These are phyloP conservation scores for Euphorbia lathyris DNA, from an alignment of 345 rosid genomes.

Conservation along the genomic window DNA sequence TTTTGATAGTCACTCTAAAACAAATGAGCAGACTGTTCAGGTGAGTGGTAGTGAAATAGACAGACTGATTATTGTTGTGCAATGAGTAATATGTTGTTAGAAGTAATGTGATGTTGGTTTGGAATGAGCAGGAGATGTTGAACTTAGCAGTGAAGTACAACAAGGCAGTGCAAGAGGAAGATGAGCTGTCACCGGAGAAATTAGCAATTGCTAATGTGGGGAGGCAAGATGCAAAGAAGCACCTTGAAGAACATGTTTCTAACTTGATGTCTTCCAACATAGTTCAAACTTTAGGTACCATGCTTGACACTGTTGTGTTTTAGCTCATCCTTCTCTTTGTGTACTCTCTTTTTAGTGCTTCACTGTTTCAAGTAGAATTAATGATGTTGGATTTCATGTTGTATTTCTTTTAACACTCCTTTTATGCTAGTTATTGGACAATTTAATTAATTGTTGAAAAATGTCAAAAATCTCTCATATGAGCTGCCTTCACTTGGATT, in stretches of 20 bases:
- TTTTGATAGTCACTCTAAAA: constrained; percentile 88
- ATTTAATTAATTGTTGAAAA: neutral
- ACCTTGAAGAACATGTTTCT: constrained; percentile 92
- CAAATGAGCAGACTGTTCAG: constrained; percentile 52
- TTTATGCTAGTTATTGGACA: neutral
- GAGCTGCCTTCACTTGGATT: neutral
- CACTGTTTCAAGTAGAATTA: neutral
- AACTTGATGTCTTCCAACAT: constrained; percentile 98
- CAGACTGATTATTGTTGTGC: neutral
- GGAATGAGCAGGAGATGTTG: constrained; percentile 77
- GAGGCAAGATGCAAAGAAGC: constrained; percentile 98
- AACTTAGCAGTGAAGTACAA: constrained; percentile 76
- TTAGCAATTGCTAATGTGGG: constrained; percentile 93
- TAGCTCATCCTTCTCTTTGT: constrained; percentile 19
- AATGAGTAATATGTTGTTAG: neutral
- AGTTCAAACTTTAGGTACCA: constrained; percentile 92
- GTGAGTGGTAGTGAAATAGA: constrained; percentile 27
- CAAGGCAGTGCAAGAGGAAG: constrained; percentile 98
- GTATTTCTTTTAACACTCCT: too few relatives aligned
- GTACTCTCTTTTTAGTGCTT: neutral
- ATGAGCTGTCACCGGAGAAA: constrained; percentile 91
- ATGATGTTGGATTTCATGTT: neutral
- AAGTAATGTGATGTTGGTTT: constrained; percentile 3
- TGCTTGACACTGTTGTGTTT: constrained; percentile 96
- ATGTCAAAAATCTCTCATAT: too few relatives aligned